A percentile compares a stretch with the other conserved stretches of the same genome.
Conservation (phyloP, 2,329 filamentous ascomycete species). For the Neocatenulostroma microsporum region DNA sequence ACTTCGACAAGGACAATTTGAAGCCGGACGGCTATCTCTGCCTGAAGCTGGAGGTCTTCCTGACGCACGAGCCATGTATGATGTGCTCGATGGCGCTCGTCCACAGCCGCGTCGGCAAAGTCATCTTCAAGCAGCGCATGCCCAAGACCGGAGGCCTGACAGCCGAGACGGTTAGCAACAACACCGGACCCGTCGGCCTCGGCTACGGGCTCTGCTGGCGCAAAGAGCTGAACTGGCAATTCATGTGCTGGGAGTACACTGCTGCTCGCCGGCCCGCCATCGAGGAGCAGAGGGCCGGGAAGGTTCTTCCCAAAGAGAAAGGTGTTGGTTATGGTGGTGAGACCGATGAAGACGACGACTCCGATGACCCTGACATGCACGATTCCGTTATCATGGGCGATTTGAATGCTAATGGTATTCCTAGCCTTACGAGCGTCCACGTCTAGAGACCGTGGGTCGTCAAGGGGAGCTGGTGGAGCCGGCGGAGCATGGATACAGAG, state of each 20-base stretch:
- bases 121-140: slow-evolving; percentile 75
- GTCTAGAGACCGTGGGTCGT: slow-evolving; percentile 29
- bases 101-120: slow-evolving; percentile 82
- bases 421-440: slow-evolving; percentile 30
- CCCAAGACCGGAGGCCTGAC: slow-evolving; percentile 72
- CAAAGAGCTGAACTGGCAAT: slow-evolving; percentile 75
- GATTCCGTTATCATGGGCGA: slow-evolving; percentile 1
- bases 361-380: too few relatives aligned
- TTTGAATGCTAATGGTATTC: slow-evolving; percentile 25
- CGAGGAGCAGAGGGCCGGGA: too few relatives aligned
- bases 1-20: slow-evolving; percentile 58
- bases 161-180: slow-evolving; percentile 50
- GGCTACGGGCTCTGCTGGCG: slow-evolving; percentile 59
- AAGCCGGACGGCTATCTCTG: slow-evolving; percentile 81
- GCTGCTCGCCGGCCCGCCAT: too few relatives aligned
- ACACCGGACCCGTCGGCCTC: slow-evolving; percentile 30
- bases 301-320: too few relatives aligned
- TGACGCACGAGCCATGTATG: slow-evolving; percentile 91
- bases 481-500: slow-evolving; percentile 26
- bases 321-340: slow-evolving; percentile 3
- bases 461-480: slow-evolving; percentile 20
- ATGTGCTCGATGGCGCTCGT: slow-evolving; percentile 97
- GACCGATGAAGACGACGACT: neutral
- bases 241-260: slow-evolving; percentile 65
- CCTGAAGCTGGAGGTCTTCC: slow-evolving; percentile 84